phyloP scores from a whole-genome alignment of 2,329 filamentous ascomycete genomes.

The Sarocladium strictum region DNA sequence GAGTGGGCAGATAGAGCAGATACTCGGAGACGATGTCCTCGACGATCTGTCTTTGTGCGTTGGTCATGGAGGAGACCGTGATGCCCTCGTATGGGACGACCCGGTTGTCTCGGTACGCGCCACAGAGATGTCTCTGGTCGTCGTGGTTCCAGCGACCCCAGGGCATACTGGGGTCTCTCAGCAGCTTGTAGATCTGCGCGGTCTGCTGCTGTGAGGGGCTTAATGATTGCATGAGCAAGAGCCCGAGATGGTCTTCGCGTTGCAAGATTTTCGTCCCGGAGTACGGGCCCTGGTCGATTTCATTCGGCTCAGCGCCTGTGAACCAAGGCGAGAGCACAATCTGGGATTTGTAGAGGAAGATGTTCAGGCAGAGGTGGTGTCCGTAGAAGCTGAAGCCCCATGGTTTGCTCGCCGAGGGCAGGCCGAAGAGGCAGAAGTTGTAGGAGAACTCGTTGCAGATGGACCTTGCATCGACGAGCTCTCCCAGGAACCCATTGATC shows the following conservation, averaged over 20 bases:
- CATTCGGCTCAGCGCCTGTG: constrained; percentile 73
- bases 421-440: constrained; percentile 68
- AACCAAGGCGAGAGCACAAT: constrained; percentile 70
- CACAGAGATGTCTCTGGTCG: constrained; percentile 72
- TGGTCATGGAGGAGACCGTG: constrained; percentile 40
- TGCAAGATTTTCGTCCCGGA: constrained; percentile 61
- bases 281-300: constrained; percentile 60
- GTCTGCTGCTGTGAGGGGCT: constrained; percentile 33
- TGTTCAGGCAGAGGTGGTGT: constrained; percentile 69
- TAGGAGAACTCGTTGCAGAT: constrained; percentile 73
- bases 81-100: constrained; percentile 70
- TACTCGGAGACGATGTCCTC: constrained; percentile 57
- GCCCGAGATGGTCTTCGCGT: constrained; percentile 55
- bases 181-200: constrained; percentile 51
- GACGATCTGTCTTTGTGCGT: constrained; percentile 47
- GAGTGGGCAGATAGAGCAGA: constrained; percentile 58
- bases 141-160: constrained; percentile 71
- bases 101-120: constrained; percentile 73
- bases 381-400: constrained; percentile 76
- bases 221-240: constrained; percentile 65
- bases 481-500: constrained; percentile 69
- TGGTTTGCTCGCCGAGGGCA: constrained; percentile 47
- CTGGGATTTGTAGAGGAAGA: constrained; percentile 60
- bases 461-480: constrained; percentile 52
- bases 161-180: constrained; percentile 62